Percentiles rank a stretch among this genome's conserved stretches.
Evolutionary conservation across 148 eudicot genomes (phyloP).

Genomic region (Vaccinium vitisidaea): DNA sequence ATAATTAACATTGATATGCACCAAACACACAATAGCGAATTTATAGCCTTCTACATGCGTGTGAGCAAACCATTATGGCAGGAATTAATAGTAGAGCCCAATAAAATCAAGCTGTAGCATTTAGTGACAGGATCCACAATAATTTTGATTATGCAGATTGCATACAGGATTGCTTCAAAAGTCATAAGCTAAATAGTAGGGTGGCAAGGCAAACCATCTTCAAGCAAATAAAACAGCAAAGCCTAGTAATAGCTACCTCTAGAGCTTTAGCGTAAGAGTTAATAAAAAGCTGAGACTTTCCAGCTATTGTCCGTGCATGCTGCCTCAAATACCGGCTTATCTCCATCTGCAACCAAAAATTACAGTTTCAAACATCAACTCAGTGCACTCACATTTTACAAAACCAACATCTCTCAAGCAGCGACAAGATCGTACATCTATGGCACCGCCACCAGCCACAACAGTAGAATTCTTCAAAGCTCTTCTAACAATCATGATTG

Average conservation of each 20-base stretch:
- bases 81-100: background rate
- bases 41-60: background rate
- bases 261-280: conserved; percentile 97
- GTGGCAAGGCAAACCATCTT: background rate
- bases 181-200: background rate
- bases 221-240: background rate
- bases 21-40: background rate
- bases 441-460: conserved; percentile 99
- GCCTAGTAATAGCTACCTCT: conserved; percentile 54
- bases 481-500: conserved; percentile 98
- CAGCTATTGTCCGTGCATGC: conserved; percentile 91
- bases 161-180: background rate
- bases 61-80: background rate
- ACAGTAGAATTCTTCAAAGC: conserved; percentile 95
- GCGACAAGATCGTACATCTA: conserved; percentile 60
- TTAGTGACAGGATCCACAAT: background rate
- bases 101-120: background rate
- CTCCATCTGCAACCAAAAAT: conserved; percentile 70
- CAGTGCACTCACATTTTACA: background rate
- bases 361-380: background rate
- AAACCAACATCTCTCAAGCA: background rate
- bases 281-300: conserved; percentile 92
- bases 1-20: background rate
- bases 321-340: conserved; percentile 88
- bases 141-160: background rate